These are phyloP conservation scores for Malassezia psittaci DNA, from an alignment of 1,284 basidiomycete species.

Conservation along the genomic window DNA sequence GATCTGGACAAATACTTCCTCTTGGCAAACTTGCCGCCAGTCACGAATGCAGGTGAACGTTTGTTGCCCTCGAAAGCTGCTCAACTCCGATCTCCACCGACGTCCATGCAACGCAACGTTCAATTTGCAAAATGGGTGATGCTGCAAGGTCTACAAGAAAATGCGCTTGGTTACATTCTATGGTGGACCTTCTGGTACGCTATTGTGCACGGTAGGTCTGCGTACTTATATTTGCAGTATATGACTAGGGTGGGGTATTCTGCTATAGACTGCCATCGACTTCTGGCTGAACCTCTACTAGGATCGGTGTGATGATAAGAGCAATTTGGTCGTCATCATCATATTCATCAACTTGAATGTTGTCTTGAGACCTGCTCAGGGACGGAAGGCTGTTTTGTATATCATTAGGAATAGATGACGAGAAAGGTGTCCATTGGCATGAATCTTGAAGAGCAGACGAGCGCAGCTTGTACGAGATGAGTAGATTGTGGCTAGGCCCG, in stretches of 20 bases:
- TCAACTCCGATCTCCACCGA: constrained; percentile 4
- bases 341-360: not conserved
- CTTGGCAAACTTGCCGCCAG: constrained; percentile 17
- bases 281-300: constrained; percentile 1
- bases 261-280: not conserved
- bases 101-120: not conserved
- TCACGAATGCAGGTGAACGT: constrained; percentile 5
- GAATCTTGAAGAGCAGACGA: too few relatives aligned
- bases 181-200: constrained; percentile 47
- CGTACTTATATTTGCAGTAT: constrained; percentile 3
- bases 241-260: constrained; percentile 9
- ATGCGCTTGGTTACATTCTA: constrained; percentile 37
- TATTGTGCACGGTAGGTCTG: constrained; percentile 39
- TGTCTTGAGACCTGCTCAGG: too few relatives aligned
- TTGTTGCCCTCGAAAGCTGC: constrained; percentile 9
- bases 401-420: too few relatives aligned
- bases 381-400: too few relatives aligned
- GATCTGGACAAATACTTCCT: constrained; percentile 23
- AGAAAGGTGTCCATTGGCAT: too few relatives aligned
- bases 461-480: too few relatives aligned
- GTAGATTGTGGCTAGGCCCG: not conserved
- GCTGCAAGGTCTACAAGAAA: constrained; percentile 26
- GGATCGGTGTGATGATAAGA: constrained; percentile 34
- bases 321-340: constrained; percentile 27
- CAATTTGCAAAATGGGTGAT: constrained; percentile 10